phyloP scores from a whole-genome alignment of 1,139 yeast genomes.

The Geotrichum reessii region DNA sequence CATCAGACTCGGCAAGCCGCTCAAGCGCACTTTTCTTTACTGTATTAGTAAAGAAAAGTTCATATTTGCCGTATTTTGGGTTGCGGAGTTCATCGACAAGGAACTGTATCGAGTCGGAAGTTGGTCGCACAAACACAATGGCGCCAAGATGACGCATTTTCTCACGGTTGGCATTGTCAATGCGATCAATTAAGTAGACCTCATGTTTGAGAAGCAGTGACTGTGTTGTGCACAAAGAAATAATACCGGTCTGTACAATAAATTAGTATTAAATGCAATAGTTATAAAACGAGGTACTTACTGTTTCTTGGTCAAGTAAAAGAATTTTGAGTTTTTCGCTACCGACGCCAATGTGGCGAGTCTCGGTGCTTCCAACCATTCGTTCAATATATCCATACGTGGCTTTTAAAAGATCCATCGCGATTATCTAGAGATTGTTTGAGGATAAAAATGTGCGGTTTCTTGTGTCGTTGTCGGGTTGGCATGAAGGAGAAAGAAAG shows the following conservation, averaged over 20 bases:
- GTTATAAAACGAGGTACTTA: slow-evolving; percentile 18
- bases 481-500: background rate
- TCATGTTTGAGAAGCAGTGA: slow-evolving; percentile 76
- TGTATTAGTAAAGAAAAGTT: slow-evolving; percentile 68
- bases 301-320: slow-evolving; percentile 68
- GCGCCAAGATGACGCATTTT: slow-evolving; percentile 80
- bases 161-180: slow-evolving; percentile 60
- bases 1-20: slow-evolving; percentile 83
- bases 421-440: background rate
- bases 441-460: background rate
- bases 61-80: slow-evolving; percentile 77
- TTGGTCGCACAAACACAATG: slow-evolving; percentile 72
- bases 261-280: background rate
- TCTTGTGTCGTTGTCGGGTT: background rate
- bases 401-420: slow-evolving; percentile 50
- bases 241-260: slow-evolving; percentile 51
- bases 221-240: slow-evolving; percentile 84
- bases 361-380: slow-evolving; percentile 36
- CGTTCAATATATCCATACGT: slow-evolving; percentile 48
- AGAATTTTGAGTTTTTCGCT: slow-evolving; percentile 61
- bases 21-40: slow-evolving; percentile 74
- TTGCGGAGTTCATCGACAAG: slow-evolving; percentile 60
- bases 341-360: slow-evolving; percentile 28
- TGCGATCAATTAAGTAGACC: slow-evolving; percentile 69
- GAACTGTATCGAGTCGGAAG: slow-evolving; percentile 53